phyloP scores from a whole-genome alignment of 2,329 filamentous ascomycete species.

The Cercospora zeae-maydis region DNA sequence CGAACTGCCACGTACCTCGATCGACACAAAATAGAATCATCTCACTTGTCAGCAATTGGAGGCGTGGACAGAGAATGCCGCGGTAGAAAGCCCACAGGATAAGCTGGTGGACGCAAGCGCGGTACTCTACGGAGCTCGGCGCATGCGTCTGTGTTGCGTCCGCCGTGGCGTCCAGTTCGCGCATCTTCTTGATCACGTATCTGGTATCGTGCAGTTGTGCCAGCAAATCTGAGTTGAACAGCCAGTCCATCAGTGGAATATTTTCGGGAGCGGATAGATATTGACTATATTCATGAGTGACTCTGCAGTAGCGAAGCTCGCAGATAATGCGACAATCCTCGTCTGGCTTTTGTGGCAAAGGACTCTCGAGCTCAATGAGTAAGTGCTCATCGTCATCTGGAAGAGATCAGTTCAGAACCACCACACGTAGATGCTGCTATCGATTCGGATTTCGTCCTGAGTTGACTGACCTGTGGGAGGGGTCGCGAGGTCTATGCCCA shows the following conservation, averaged over 20 bases:
- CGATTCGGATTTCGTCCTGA: background rate
- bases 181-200: constrained; percentile 2
- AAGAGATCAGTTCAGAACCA: background rate
- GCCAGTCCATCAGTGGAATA: background rate
- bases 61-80: constrained; percentile 1
- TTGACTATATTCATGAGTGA: constrained; percentile 1
- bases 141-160: background rate
- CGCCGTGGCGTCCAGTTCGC: background rate
- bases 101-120: background rate
- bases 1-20: background rate
- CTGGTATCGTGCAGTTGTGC: constrained; percentile 1
- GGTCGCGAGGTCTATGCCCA: constrained; percentile 1
- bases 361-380: background rate
- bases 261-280: constrained; percentile 5
- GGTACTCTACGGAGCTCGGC: constrained; percentile 4
- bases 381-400: background rate
- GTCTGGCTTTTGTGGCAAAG: background rate
- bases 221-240: constrained; percentile 2
- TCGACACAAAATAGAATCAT: constrained; percentile 1
- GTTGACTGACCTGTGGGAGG: background rate
- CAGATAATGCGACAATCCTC: background rate
- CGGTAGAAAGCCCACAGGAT: constrained; percentile 4
- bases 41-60: constrained; percentile 2
- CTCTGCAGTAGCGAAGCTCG: constrained; percentile 5
- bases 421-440: background rate